Conservation (phyloP, 2,329 filamentous ascomycete species). For the Tolypocladium amazonense region DNA sequence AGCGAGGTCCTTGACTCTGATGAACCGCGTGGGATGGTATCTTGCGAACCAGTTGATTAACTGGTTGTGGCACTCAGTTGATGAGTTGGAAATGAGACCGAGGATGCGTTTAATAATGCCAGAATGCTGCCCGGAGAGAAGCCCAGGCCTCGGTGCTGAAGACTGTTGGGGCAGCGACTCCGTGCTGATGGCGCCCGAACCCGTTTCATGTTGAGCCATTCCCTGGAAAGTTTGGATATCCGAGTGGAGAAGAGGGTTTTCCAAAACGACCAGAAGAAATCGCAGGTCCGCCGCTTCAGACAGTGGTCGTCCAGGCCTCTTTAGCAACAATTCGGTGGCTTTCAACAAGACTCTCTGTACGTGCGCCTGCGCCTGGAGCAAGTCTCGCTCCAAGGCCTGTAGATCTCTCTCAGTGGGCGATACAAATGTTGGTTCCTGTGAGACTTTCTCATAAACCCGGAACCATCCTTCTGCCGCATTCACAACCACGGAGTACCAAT, state of each 20-base stretch:
- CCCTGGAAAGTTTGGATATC: slow-evolving; percentile 29
- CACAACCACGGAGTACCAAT: slow-evolving; percentile 65
- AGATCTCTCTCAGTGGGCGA: slow-evolving; percentile 24
- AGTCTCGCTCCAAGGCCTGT: slow-evolving; percentile 33
- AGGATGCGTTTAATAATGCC: slow-evolving; percentile 78
- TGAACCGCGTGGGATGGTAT: slow-evolving; percentile 56
- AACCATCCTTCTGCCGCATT: slow-evolving; percentile 60
- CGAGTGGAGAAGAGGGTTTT: slow-evolving; percentile 63
- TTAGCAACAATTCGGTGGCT: slow-evolving; percentile 67
- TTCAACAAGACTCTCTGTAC: slow-evolving; percentile 62
- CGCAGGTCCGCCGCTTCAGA: slow-evolving; percentile 59
- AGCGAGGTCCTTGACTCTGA: slow-evolving; percentile 64
- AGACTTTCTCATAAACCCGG: slow-evolving; percentile 44
- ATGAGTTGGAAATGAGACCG: slow-evolving; percentile 67
- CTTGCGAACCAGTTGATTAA: slow-evolving; percentile 70
- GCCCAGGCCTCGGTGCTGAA: slow-evolving; percentile 24
- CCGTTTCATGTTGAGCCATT: slow-evolving; percentile 21
- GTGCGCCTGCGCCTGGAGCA: slow-evolving; percentile 53
- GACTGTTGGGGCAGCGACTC: slow-evolving; percentile 9
- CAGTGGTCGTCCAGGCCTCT: slow-evolving; percentile 63
- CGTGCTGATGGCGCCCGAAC: neutral
- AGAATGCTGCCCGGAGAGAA: slow-evolving; percentile 57
- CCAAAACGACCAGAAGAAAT: slow-evolving; percentile 67
- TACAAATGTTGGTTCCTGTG: slow-evolving; percentile 15
- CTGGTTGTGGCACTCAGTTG: slow-evolving; percentile 65